Conservation (phyloP, 257 asterid genomes). For the Gentiana straminea region DNA sequence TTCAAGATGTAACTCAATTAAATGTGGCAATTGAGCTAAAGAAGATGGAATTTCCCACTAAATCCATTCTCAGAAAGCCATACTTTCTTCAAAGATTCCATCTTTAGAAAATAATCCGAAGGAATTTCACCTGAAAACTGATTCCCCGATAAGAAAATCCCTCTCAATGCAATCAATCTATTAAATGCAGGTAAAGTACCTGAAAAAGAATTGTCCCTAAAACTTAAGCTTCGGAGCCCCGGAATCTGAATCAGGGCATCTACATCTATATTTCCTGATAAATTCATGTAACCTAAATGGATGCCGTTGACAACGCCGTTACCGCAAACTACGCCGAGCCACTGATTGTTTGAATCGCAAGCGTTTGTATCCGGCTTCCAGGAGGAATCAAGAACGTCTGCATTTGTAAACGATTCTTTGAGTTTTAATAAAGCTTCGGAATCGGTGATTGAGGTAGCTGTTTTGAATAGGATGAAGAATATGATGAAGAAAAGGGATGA, state of each 20-base stretch:
- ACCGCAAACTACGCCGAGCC: slow-evolving; percentile 50
- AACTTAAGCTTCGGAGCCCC: slow-evolving; percentile 37
- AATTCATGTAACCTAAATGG: slow-evolving; percentile 34
- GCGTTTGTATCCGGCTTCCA: slow-evolving; percentile 62
- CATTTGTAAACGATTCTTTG: slow-evolving; percentile 35
- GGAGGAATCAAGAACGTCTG: slow-evolving; percentile 51
- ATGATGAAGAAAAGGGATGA: slow-evolving; percentile 19
- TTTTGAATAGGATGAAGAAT: slow-evolving; percentile 17
- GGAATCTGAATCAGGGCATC: slow-evolving; percentile 48
- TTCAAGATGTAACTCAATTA: slow-evolving; percentile 55
- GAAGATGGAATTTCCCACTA: slow-evolving; percentile 55
- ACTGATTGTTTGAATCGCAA: slow-evolving; percentile 26
- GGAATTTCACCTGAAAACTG: slow-evolving; percentile 64
- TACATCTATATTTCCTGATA: slow-evolving; percentile 53
- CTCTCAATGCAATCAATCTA: slow-evolving; percentile 38
- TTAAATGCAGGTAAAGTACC: slow-evolving; percentile 70
- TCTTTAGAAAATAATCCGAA: slow-evolving; percentile 31
- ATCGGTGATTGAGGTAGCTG: slow-evolving; percentile 26
- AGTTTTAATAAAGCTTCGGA: slow-evolving; percentile 53
- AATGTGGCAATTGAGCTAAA: slow-evolving; percentile 17
- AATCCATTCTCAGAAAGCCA: slow-evolving; percentile 58
- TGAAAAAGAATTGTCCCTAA: slow-evolving; percentile 40
- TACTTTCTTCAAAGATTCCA: slow-evolving; percentile 56
- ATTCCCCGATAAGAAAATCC: slow-evolving; percentile 43
- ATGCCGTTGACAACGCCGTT: slow-evolving; percentile 36